Percentiles rank a stretch among this genome's conserved stretches.
Evolutionary conservation across 2,329 filamentous ascomycete genomes (phyloP).

Genomic region (Colletotrichum abscissum): DNA sequence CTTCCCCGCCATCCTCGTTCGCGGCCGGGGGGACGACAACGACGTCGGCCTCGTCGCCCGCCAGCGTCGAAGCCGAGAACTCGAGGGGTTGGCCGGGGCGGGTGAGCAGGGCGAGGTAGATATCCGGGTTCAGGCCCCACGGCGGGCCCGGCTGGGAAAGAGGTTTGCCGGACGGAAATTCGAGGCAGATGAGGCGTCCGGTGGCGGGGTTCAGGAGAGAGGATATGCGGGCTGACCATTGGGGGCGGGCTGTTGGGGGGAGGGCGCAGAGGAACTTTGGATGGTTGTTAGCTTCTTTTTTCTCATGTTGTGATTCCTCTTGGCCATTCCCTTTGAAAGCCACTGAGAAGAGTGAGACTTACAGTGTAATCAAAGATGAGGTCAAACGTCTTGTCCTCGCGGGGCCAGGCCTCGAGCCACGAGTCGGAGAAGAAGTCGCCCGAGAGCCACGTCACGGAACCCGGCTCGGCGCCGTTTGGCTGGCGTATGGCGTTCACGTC

Average conservation of each 20-base stretch:
- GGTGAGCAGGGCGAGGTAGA: constrained; percentile 78
- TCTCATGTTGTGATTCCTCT: neutral
- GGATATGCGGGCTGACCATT: constrained; percentile 65
- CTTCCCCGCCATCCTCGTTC: constrained; percentile 47
- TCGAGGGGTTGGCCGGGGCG: constrained; percentile 74
- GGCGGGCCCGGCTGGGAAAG: constrained; percentile 76
- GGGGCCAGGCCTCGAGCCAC: constrained; percentile 59
- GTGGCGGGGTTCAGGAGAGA: constrained; percentile 58
- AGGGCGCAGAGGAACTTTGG: constrained; percentile 72
- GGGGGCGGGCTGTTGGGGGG: constrained; percentile 61
- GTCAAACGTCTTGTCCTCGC: constrained; percentile 67
- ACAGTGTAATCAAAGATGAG: constrained; percentile 74
- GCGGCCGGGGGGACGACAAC: constrained; percentile 56
- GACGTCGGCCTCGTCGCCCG: constrained; percentile 38
- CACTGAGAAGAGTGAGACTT: constrained; percentile 38
- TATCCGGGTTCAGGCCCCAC: constrained; percentile 74
- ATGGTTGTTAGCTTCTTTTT: neutral
- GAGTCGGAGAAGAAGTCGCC: constrained; percentile 76
- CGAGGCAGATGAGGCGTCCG: constrained; percentile 72
- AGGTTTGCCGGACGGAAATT: constrained; percentile 81
- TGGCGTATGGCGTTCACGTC: constrained; percentile 55
- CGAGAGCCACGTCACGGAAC: constrained; percentile 64
- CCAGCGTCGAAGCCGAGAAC: constrained; percentile 54
- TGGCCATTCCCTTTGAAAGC: neutral
- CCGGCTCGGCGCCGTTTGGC: constrained; percentile 53